These are phyloP conservation scores for Microbotryum intermedium DNA, from an alignment of 1,284 basidiomycete species.

Conservation along the genomic window DNA sequence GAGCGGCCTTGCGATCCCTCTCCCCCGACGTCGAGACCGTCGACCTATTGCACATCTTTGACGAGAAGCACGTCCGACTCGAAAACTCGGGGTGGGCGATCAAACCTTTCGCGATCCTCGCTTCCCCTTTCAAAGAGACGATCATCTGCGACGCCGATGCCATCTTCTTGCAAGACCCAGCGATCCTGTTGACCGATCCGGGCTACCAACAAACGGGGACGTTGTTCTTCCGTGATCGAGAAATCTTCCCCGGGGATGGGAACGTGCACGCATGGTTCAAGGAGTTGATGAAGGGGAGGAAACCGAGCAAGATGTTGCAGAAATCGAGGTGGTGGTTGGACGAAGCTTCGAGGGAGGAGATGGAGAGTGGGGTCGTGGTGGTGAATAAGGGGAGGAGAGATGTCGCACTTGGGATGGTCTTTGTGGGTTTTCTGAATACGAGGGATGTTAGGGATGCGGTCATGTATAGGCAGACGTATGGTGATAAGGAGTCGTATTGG, in stretches of 20 bases:
- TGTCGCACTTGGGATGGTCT: slow-evolving; percentile 8
- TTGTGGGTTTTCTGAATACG: slow-evolving; percentile 22
- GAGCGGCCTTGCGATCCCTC: slow-evolving; percentile 23
- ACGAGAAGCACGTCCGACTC: slow-evolving; percentile 24
- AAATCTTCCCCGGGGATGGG: slow-evolving; percentile 28
- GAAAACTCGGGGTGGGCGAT: slow-evolving; percentile 29
- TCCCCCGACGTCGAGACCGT: slow-evolving; percentile 23
- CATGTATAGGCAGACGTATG: background rate
- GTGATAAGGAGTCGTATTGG: background rate
- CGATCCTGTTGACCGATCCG: slow-evolving; percentile 15
- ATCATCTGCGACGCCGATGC: slow-evolving; percentile 31
- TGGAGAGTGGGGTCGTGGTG: slow-evolving; percentile 32
- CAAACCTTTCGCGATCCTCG: slow-evolving; percentile 27
- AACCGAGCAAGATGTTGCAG: slow-evolving; percentile 13
- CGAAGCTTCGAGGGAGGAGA: slow-evolving; percentile 23
- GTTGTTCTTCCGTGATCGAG: slow-evolving; percentile 28
- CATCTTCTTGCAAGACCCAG: slow-evolving; percentile 26
- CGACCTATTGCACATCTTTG: slow-evolving; percentile 24
- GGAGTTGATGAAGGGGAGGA: slow-evolving; percentile 20
- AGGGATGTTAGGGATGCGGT: background rate
- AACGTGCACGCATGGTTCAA: slow-evolving; percentile 29
- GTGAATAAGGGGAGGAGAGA: slow-evolving; percentile 7
- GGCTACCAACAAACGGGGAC: slow-evolving; percentile 27
- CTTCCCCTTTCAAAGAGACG: slow-evolving; percentile 16
- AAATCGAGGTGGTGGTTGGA: slow-evolving; percentile 20